A percentile compares a stretch with the other conserved stretches of the same genome.
phyloP scores from a whole-genome alignment of 139 green algal species.

The Mychonastes homosphaera region DNA sequence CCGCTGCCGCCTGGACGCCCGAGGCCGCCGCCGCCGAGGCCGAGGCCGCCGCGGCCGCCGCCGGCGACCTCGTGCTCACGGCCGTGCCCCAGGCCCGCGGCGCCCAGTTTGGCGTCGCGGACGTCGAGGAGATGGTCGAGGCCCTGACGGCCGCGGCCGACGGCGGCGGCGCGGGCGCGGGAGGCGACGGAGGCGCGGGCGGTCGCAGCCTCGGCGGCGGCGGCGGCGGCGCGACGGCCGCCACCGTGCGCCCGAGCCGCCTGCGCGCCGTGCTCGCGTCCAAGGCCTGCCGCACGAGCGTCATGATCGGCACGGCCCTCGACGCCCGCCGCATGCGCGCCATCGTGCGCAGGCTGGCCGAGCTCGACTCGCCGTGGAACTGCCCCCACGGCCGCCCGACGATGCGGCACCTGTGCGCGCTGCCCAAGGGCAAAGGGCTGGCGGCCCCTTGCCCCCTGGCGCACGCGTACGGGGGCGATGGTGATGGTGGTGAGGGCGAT shows the following conservation, averaged over 20 bases:
- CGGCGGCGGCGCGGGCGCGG: background rate
- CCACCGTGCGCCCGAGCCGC: conserved; percentile 21
- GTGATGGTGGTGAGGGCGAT: background rate
- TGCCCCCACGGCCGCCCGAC: conserved; percentile 94
- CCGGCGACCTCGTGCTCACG: conserved; percentile 34
- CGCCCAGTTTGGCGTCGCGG: conserved; percentile 44
- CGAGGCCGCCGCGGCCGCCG: background rate
- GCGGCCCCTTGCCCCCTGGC: background rate
- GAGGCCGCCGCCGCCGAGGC: background rate
- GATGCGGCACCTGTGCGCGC: conserved; percentile 82
- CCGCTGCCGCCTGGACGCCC: background rate
- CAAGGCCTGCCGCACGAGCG: conserved; percentile 77
- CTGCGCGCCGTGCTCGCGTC: conserved; percentile 86
- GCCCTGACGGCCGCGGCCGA: conserved; percentile 20
- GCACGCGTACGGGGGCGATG: background rate
- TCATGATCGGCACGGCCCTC: conserved; percentile 92
- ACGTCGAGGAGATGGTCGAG: conserved; percentile 51
- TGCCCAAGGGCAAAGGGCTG: conserved; percentile 36
- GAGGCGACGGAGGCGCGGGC: background rate
- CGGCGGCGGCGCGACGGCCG: background rate
- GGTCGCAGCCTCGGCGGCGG: background rate
- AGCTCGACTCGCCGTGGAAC: conserved; percentile 85
- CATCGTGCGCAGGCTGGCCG: conserved; percentile 58
- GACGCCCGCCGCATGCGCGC: conserved; percentile 45
- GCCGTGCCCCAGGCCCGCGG: conserved; percentile 46